Conservation (phyloP, 2,329 filamentous ascomycete species). For the Plenodomus tracheiphilus region DNA sequence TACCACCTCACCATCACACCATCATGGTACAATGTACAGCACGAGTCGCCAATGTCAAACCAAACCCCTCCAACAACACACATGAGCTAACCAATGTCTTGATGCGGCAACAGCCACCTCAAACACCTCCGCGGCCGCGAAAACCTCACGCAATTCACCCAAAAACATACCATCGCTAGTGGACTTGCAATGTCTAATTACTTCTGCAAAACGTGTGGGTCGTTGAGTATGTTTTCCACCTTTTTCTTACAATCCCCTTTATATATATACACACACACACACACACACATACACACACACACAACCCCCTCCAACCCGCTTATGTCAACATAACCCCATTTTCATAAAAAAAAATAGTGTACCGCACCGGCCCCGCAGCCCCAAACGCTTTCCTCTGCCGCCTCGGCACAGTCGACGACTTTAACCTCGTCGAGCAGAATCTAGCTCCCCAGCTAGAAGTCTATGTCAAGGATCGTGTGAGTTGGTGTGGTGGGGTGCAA, state of each 20-base stretch:
- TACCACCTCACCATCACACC: too few species aligned
- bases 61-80: too few species aligned
- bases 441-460: constrained; percentile 59
- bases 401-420: constrained; percentile 66
- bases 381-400: constrained; percentile 56
- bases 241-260: too few species aligned
- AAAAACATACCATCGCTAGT: constrained; percentile 27
- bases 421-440: constrained; percentile 59
- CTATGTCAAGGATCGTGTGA: constrained; percentile 57
- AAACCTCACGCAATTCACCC: constrained; percentile 51
- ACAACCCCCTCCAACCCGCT: too few species aligned
- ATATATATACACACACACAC: too few species aligned
- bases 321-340: too few species aligned
- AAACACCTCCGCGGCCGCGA: constrained; percentile 56
- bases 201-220: constrained; percentile 64
- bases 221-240: too few species aligned
- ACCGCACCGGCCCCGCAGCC: constrained; percentile 52
- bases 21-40: too few species aligned
- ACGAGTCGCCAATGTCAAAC: too few species aligned
- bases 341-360: too few species aligned
- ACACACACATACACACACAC: too few species aligned
- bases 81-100: too few species aligned
- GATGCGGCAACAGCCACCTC: constrained; percentile 44
- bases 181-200: constrained; percentile 59
- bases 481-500: constrained; percentile 45